phyloP scores from a whole-genome alignment of 73 alveolate genomes.

The Paramecium tetraurelia region DNA sequence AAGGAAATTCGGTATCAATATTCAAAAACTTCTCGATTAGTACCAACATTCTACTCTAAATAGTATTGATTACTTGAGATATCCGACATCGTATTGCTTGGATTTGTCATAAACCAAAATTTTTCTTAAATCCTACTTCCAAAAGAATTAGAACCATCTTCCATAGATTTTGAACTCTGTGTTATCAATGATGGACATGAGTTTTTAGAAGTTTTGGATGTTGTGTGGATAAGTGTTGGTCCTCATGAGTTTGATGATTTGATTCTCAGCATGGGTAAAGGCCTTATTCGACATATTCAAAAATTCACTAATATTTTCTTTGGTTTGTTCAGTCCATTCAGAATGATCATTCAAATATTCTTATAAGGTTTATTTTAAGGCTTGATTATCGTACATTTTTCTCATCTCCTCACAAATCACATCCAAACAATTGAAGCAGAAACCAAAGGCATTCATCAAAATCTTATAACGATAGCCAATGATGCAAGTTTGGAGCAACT shows the following conservation, averaged over 20 bases:
- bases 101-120: background rate
- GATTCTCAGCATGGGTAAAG: background rate
- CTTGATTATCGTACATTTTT: background rate
- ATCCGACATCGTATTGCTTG: background rate
- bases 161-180: conserved; percentile 17
- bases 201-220: background rate
- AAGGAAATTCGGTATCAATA: conserved; percentile 9
- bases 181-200: background rate
- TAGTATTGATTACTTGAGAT: background rate
- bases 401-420: conserved; percentile 24
- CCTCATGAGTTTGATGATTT: background rate
- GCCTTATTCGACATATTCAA: background rate
- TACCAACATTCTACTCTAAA: background rate
- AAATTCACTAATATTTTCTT: background rate
- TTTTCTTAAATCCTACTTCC: background rate
- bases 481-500: background rate
- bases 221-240: background rate
- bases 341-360: background rate
- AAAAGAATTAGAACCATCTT: conserved; percentile 24
- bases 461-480: background rate
- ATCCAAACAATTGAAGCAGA: background rate
- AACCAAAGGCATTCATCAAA: conserved; percentile 16
- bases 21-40: conserved; percentile 1
- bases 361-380: background rate
- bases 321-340: background rate